These are phyloP conservation scores for Ophiostoma australiae DNA, from an alignment of 2,329 filamentous ascomycete genomes.

Conservation along the genomic window DNA sequence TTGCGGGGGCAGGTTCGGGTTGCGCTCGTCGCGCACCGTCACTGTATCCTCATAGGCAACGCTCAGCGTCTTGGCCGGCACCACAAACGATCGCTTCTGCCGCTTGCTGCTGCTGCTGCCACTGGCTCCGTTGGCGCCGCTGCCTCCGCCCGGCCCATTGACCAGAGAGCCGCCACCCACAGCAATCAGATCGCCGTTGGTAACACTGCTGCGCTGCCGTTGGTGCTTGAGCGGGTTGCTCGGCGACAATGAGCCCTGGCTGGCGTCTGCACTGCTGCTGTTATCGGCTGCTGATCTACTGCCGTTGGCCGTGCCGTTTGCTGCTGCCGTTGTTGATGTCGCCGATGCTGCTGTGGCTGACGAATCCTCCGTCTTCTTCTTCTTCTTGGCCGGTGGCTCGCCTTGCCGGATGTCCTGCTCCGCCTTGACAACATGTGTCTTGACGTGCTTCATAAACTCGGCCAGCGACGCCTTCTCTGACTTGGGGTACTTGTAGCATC, in stretches of 20 bases:
- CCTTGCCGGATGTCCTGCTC: conserved; percentile 33
- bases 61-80: conserved; percentile 52
- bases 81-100: conserved; percentile 44
- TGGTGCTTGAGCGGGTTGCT: conserved; percentile 25
- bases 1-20: conserved; percentile 54
- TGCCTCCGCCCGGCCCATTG: not conserved
- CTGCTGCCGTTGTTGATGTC: not conserved
- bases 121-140: not conserved
- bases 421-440: conserved; percentile 57
- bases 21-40: conserved; percentile 52
- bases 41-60: conserved; percentile 54
- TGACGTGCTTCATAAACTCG: conserved; percentile 59
- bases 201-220: conserved; percentile 28
- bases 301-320: conserved; percentile 1
- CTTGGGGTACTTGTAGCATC: conserved; percentile 54
- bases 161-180: not conserved
- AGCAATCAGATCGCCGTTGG: conserved; percentile 30
- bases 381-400: conserved; percentile 27
- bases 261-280: conserved; percentile 17
- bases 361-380: conserved; percentile 4
- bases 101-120: conserved; percentile 29
- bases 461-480: conserved; percentile 44
- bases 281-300: not conserved
- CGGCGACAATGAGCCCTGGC: conserved; percentile 8
- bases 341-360: not conserved